phyloP scores from a whole-genome alignment of 1,284 basidiomycete species.

The Mrakiaceae sp. region DNA sequence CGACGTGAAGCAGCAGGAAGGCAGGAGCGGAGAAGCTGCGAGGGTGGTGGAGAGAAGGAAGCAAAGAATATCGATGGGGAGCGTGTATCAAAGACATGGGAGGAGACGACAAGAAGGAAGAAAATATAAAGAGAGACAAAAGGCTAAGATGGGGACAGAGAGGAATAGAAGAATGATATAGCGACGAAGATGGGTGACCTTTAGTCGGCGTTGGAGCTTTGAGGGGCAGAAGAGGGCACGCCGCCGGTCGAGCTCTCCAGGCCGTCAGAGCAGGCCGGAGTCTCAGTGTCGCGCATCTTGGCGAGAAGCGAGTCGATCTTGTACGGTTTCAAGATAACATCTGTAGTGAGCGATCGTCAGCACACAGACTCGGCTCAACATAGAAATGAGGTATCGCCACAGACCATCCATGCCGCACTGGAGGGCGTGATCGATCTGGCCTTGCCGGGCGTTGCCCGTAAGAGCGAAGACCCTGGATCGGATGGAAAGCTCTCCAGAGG shows the following conservation, averaged over 20 bases:
- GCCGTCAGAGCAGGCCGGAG: not conserved
- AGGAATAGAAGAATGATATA: not conserved
- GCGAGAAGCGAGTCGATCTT: not conserved
- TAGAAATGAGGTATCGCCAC: not conserved
- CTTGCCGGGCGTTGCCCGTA: slow-evolving; percentile 4
- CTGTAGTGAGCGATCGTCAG: not conserved
- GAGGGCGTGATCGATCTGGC: not conserved
- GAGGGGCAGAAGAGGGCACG: not conserved
- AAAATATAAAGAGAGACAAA: not conserved
- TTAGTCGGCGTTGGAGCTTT: not conserved
- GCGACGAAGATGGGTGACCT: not conserved
- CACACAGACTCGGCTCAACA: not conserved
- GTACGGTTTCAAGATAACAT: slow-evolving; percentile 3
- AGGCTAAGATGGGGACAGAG: not conserved
- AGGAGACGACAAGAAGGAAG: not conserved
- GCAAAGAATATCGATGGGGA: slow-evolving; percentile 4
- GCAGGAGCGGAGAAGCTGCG: not conserved
- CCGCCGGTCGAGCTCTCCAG: no score
- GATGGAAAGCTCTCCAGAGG: slow-evolving; percentile 20
- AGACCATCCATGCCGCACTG: not conserved
- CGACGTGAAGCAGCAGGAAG: not conserved
- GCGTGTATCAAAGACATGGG: not conserved
- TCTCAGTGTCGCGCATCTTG: not conserved
- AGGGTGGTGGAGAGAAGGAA: slow-evolving; percentile 13
- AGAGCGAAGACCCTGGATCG: not conserved